A percentile compares a stretch with the other conserved stretches of the same genome.
Conservation (phyloP, 257 asterid genomes). For the Coffea eugenioides region DNA sequence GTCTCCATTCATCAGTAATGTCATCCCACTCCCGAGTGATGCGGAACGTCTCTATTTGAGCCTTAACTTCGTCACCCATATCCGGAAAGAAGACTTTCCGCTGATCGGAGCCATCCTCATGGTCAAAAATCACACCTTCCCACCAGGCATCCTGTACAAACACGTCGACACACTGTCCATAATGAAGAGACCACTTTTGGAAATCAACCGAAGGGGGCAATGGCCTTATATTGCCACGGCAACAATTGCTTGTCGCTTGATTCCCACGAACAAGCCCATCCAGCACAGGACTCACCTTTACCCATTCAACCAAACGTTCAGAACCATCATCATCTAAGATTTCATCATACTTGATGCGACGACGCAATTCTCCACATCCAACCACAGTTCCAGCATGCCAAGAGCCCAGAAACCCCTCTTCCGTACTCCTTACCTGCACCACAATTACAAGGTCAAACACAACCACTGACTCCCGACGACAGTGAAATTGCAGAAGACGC, state of each 20-base stretch:
- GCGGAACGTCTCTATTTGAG: slow-evolving; percentile 39
- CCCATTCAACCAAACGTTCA: slow-evolving; percentile 38
- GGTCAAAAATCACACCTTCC: slow-evolving; percentile 93
- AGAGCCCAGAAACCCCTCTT: slow-evolving; percentile 40
- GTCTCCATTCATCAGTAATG: slow-evolving; percentile 57
- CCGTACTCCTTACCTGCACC: slow-evolving; percentile 40
- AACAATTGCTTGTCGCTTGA: slow-evolving; percentile 5
- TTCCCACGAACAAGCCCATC: slow-evolving; percentile 40
- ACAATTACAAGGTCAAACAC: neutral
- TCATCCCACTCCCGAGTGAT: slow-evolving; percentile 78
- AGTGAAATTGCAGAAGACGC: neutral
- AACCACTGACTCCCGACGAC: neutral
- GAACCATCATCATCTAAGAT: slow-evolving; percentile 50
- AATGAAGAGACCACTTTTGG: slow-evolving; percentile 35
- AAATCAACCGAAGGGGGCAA: slow-evolving; percentile 34
- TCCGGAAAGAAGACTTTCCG: slow-evolving; percentile 83
- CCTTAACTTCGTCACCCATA: slow-evolving; percentile 75
- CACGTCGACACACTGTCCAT: slow-evolving; percentile 76
- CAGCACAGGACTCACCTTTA: slow-evolving; percentile 46
- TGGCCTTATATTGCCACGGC: slow-evolving; percentile 75
- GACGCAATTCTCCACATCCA: slow-evolving; percentile 24
- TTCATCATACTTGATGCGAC: slow-evolving; percentile 53
- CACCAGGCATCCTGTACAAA: slow-evolving; percentile 73
- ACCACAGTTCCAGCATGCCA: slow-evolving; percentile 39
- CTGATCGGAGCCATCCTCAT: slow-evolving; percentile 41